Evolutionary conservation across 441 rosid species (phyloP), one percentile per base, ranked within the genome.

Genomic region (Populus hybrid): DNA sequence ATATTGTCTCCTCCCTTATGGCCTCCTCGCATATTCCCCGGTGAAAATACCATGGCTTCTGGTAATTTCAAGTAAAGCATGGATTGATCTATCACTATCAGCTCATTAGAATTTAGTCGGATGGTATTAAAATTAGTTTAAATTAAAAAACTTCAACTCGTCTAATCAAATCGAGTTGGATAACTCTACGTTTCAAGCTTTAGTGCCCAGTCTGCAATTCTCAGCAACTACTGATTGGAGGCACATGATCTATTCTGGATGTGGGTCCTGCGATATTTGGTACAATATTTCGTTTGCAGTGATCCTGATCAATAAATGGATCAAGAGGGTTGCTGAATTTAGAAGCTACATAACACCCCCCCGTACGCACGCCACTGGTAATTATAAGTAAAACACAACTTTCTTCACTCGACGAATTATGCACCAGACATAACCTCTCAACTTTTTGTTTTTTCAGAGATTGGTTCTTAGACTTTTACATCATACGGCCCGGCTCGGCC

Each of bases 241-340:
- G 81, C 89, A 84, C 87, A 78, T 84, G 87, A 72, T 66, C 34
- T 42, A 14, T 79, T 80, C 24, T 61, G 24, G 20, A 38, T 30
- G 75, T 70, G 83, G 86, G 83, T 46, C 84, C 81, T 38, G n/a
- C 57, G 34, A 65, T 18, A 67, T 24, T 20, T 24, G 73, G 81
- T 30, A 76, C 75, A 20, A 18, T 77, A 67, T 63, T 63, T 23
- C 23, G 28, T 61, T 61, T 9, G 63, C 42, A 6, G 67, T 70
- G 67, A 73, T 21, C 34, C 66, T 50, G 69, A 64, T 73, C 54
- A 68, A 72, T 10, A 12, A 36, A 36, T 40, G 21, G 36, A 75
- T 72, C 32, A 18, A 67, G 5, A 23, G 10, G 38, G 64, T 64
- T 73, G 76, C 80, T 54, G 42, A 57, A 36, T 36, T 24, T 35